phyloP scores from a whole-genome alignment of 148 eudicot genomes.

The Chenopodium suecicum region DNA sequence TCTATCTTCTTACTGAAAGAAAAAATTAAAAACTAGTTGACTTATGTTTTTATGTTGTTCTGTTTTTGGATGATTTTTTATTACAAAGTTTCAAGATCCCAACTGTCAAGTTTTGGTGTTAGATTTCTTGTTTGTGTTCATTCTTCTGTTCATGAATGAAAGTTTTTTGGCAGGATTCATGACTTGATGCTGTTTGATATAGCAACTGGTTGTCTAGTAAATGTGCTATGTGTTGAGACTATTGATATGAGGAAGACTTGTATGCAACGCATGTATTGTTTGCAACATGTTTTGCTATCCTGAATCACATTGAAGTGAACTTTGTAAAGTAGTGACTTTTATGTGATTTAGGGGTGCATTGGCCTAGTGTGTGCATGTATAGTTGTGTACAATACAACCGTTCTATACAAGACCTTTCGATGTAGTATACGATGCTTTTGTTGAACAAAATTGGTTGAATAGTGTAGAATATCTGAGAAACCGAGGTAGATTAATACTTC shows the following conservation, averaged over 20 bases:
- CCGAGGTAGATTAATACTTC: not conserved
- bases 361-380: no score
- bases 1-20: no score
- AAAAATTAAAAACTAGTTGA: not conserved
- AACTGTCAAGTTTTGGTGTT: slow-evolving; percentile 4
- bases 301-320: no score
- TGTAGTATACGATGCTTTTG: no score
- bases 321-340: no score
- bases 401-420: no score
- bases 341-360: no score
- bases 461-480: slow-evolving; percentile 10
- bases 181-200: not conserved
- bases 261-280: no score
- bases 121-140: not conserved
- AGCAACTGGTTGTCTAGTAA: no score
- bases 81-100: not conserved
- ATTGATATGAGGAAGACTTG: no score
- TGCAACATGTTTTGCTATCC: no score
- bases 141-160: not conserved
- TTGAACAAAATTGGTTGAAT: not conserved
- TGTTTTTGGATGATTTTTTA: not conserved
- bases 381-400: no score
- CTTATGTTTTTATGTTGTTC: not conserved
- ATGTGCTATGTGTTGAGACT: not conserved
- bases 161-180: not conserved